Evolutionary conservation across 148 eudicot species (phyloP), one percentile per base, ranked within the genome.

Genomic region (Amaranthus hypochondriacus): DNA sequence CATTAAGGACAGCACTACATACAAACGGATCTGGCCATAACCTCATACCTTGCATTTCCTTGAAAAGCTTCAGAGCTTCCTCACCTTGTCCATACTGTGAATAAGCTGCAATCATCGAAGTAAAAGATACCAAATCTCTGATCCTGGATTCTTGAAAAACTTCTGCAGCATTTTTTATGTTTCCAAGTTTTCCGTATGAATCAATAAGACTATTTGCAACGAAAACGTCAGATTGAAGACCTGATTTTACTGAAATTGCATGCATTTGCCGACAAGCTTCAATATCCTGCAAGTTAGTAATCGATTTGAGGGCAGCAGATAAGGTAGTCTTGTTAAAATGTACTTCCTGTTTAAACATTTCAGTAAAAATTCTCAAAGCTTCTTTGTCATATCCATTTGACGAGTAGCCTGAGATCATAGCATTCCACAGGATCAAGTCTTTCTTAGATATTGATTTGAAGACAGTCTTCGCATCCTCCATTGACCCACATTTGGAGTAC

Each of bases 81-180:
- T 88, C 96, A 39, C 96, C 96, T 80, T 84, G 88, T 60, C 96
- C 96, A 60, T 62, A 71, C 71, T 86, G 96, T 79, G 92, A 84
- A 77, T 85, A 88, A 42, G 90, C 82, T 13, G 92, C 76, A 77
- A 90, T 85, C 79, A 90, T 68, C 46, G 96, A 88, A 50, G 95
- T 89, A 78, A 78, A 87, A 74, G 95, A 81, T 56, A 86, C 88
- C 74, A 86, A 78, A 75, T 90, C 92, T 61, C 63, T 72, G 51
- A 64, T 48, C 11, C 74, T 74, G 55, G 85, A 85, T 80, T 83
- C 89, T 62, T 82, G 79, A 73, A 90, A 86, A 5, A 82, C 69
- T 69, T 65, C 82, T 53, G 68, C 63, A 0, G 96, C 90, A 21
- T 86, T 85, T 39, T 79, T 74, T 68, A 85, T 64, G 61, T 64